Conservation (phyloP, 1,139 yeast species). For the Pichia cactophila region DNA sequence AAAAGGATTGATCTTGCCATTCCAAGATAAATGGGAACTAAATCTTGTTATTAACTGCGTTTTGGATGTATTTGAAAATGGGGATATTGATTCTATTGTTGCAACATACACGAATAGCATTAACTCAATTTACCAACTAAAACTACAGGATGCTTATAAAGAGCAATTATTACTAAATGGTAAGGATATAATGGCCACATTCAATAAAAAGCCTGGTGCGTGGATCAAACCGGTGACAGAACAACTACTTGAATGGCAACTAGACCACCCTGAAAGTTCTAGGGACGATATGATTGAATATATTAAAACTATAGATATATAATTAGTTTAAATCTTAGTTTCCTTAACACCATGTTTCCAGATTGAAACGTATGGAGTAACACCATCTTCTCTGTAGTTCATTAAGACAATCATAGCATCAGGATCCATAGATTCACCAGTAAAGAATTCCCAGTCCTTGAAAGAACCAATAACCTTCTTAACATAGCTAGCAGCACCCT, state of each 20-base stretch:
- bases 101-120: conserved; percentile 11
- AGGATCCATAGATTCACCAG: conserved; percentile 99
- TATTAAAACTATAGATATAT: conserved; percentile 26
- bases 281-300: conserved; percentile 47
- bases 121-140: conserved; percentile 24
- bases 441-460: conserved; percentile 99
- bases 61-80: conserved; percentile 16
- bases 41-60: conserved; percentile 28
- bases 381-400: conserved; percentile 99
- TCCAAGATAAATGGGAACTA: conserved; percentile 45
- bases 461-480: conserved; percentile 92
- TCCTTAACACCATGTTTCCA: conserved; percentile 97
- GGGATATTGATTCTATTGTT: conserved; percentile 2
- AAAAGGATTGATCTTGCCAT: conserved; percentile 41
- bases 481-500: conserved; percentile 92
- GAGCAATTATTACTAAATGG: conserved; percentile 63
- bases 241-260: conserved; percentile 60
- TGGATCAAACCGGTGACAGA: conserved; percentile 63
- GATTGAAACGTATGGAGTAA: conserved; percentile 93
- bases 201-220: conserved; percentile 68
- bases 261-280: conserved; percentile 54
- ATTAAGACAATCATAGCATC: conserved; percentile 96
- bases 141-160: conserved; percentile 36
- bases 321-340: conserved; percentile 65
- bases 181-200: conserved; percentile 45